A percentile compares a stretch with the other conserved stretches of the same genome.
phyloP scores from a whole-genome alignment of 2,329 filamentous ascomycete species.

The Pseudocercospora vitis region DNA sequence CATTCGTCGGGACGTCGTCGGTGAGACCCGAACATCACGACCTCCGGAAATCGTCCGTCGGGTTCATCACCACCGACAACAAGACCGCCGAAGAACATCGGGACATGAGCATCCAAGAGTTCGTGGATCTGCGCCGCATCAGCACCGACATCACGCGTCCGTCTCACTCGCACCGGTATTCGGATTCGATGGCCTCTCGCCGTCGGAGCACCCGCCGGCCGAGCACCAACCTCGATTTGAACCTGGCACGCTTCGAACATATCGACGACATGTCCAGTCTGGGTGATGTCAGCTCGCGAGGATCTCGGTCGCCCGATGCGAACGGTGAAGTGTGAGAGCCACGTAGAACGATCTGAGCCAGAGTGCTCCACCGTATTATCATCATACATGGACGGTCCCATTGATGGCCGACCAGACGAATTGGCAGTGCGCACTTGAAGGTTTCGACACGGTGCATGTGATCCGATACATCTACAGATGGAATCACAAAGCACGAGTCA shows the following conservation, averaged over 20 bases:
- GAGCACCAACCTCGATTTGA: slow-evolving; percentile 12
- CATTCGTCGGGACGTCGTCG: slow-evolving; percentile 27
- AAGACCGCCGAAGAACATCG: slow-evolving; percentile 13
- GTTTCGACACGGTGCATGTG: too few relatives aligned
- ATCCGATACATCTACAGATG: too few relatives aligned
- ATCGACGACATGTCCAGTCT: slow-evolving; percentile 23
- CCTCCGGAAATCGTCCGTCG: slow-evolving; percentile 23
- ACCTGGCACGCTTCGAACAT: slow-evolving; percentile 27
- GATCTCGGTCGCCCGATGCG: neutral
- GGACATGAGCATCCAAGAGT: slow-evolving; percentile 22
- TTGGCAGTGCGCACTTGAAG: too few relatives aligned
- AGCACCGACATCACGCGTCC: slow-evolving; percentile 25
- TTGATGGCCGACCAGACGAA: too few relatives aligned
- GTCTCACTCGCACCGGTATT: slow-evolving; percentile 12
- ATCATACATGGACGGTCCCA: too few relatives aligned
- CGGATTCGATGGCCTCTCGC: slow-evolving; percentile 11
- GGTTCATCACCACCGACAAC: slow-evolving; percentile 22
- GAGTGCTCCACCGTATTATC: too few relatives aligned
- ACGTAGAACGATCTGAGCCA: too few relatives aligned
- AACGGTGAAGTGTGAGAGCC: slow-evolving; percentile 2
- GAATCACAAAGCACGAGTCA: too few relatives aligned
- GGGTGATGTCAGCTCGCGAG: slow-evolving; percentile 6
- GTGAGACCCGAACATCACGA: slow-evolving; percentile 13
- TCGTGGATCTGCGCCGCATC: slow-evolving; percentile 24
- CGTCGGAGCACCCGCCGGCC: neutral